phyloP scores from a whole-genome alignment of 306 rosid genomes.

The Elaeagnus macrophylla region DNA sequence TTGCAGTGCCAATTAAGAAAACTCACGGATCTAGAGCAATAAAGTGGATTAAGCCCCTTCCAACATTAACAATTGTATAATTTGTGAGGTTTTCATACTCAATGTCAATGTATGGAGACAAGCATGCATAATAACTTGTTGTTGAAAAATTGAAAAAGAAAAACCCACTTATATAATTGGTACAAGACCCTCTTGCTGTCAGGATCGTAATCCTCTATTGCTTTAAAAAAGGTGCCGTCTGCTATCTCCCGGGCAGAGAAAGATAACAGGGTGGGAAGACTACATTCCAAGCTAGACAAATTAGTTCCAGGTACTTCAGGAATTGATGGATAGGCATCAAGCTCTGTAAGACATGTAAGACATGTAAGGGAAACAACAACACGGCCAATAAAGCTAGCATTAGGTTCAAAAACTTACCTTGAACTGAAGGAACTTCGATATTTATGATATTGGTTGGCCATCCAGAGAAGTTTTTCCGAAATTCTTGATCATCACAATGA shows the following conservation, averaged over 20 bases:
- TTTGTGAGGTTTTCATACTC: no score
- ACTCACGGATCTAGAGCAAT: no score
- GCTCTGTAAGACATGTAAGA: slow-evolving; percentile 38
- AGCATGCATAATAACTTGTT: neutral
- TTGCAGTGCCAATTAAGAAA: no score
- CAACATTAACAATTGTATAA: no score
- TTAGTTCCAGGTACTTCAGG: slow-evolving; percentile 45
- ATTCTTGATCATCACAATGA: slow-evolving; percentile 71
- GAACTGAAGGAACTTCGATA: slow-evolving; percentile 76
- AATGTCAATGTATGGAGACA: slow-evolving; percentile 4
- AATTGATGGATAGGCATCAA: slow-evolving; percentile 66
- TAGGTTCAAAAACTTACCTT: slow-evolving; percentile 37
- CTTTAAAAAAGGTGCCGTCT: slow-evolving; percentile 92
- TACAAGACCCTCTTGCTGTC: slow-evolving; percentile 75
- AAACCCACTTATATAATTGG: slow-evolving; percentile 70
- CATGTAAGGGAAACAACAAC: slow-evolving; percentile 19
- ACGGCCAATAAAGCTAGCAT: slow-evolving; percentile 15
- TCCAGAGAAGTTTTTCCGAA: slow-evolving; percentile 55
- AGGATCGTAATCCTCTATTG: slow-evolving; percentile 87
- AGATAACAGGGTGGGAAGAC: slow-evolving; percentile 81
- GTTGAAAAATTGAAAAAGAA: neutral
- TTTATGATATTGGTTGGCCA: slow-evolving; percentile 88
- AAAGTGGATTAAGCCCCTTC: no score
- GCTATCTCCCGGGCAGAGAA: slow-evolving; percentile 92
- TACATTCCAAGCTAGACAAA: slow-evolving; percentile 78